phyloP scores from a whole-genome alignment of 1,284 basidiomycete genomes.

The Melampsora abietis-canadensis region DNA sequence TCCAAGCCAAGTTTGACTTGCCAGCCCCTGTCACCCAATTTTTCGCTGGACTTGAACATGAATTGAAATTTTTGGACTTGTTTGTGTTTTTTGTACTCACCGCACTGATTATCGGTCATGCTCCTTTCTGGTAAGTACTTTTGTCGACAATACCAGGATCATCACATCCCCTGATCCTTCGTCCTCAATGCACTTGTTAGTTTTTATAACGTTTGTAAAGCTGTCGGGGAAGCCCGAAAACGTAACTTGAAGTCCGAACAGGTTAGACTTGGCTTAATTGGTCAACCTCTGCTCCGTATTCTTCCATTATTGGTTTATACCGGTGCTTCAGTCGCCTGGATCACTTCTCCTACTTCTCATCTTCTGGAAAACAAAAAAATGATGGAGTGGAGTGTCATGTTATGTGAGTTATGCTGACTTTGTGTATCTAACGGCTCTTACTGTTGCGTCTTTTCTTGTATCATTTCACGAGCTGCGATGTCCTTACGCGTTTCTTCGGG shows the following conservation, averaged over 20 bases:
- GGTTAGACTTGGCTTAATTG: conserved; percentile 6
- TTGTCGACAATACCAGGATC: not conserved
- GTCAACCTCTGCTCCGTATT: conserved; percentile 27
- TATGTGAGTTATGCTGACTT: conserved; percentile 18
- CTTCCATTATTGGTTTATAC: conserved; percentile 21
- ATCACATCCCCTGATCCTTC: not conserved
- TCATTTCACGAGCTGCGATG: no score
- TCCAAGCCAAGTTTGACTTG: conserved; percentile 5
- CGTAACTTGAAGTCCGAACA: conserved; percentile 10
- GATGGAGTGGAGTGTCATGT: conserved; percentile 25
- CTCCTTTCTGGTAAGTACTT: conserved; percentile 31
- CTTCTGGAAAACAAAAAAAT: conserved; percentile 30
- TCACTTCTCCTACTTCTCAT: conserved; percentile 27
- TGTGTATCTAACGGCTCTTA: not conserved
- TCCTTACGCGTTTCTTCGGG: not conserved
- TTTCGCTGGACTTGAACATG: conserved; percentile 7
- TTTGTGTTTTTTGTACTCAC: conserved; percentile 31
- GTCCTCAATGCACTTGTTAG: not conserved
- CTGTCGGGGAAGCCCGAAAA: conserved; percentile 10
- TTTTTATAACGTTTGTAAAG: conserved; percentile 28
- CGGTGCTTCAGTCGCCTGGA: conserved; percentile 25
- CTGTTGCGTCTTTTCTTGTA: not conserved
- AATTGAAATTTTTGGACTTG: conserved; percentile 24
- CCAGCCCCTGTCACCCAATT: conserved; percentile 14
- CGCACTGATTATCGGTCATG: conserved; percentile 37